A percentile compares a stretch with the other conserved stretches of the same genome.
These are phyloP conservation scores for Penicillium brasilianum DNA, from an alignment of 2,329 filamentous ascomycete species.

Conservation along the genomic window DNA sequence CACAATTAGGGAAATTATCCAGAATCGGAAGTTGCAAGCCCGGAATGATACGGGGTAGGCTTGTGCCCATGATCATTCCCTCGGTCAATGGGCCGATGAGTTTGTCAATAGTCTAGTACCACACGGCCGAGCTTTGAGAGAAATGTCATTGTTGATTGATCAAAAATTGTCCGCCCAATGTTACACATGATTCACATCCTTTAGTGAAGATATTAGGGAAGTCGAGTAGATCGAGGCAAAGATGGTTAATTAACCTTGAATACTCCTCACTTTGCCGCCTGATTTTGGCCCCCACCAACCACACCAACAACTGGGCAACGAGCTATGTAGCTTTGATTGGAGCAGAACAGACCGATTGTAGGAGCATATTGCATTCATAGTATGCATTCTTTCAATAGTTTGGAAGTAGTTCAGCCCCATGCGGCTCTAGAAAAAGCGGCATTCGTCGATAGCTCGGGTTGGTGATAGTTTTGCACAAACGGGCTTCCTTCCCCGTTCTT, in stretches of 20 bases:
- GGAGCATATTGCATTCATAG: not conserved
- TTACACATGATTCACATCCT: not conserved
- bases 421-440: constrained; percentile 6
- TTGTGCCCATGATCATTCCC: not conserved
- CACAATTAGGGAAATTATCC: no score
- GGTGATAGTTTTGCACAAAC: not conserved
- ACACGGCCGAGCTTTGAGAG: no score
- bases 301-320: not conserved
- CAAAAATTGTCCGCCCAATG: not conserved
- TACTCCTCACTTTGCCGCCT: not conserved
- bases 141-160: no score
- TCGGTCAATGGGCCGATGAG: not conserved
- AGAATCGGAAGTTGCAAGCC: not conserved
- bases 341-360: not conserved
- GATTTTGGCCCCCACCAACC: not conserved
- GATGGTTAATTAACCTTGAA: not conserved
- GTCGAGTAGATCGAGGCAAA: not conserved
- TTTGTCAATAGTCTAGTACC: no score
- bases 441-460: not conserved
- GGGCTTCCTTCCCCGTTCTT: not conserved
- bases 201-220: not conserved
- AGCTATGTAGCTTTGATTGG: not conserved
- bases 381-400: not conserved
- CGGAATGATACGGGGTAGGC: not conserved
- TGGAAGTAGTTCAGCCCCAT: not conserved